Evolutionary conservation across 202 grass and related monocot species (phyloP).

Genomic region (Setaria italica): DNA sequence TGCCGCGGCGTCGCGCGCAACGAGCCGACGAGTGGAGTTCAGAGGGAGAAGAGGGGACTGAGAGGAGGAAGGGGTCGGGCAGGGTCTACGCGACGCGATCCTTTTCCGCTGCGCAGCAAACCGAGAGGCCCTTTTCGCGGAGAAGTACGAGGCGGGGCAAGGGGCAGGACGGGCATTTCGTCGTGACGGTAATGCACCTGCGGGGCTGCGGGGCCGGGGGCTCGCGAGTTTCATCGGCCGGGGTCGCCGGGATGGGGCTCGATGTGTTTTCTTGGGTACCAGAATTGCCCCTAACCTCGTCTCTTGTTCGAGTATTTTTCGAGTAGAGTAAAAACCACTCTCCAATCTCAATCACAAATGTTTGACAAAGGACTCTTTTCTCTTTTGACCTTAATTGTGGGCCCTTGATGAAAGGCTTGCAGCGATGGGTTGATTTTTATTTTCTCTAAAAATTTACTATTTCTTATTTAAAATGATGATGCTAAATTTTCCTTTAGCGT

Average conservation of each 20-base stretch:
- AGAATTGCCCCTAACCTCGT: background rate
- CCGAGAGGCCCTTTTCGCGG: slow-evolving; percentile 15
- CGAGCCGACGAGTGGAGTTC: background rate
- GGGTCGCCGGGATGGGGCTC: background rate
- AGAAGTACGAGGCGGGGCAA: background rate
- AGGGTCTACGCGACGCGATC: slow-evolving; percentile 2
- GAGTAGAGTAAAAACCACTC: background rate
- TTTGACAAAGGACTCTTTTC: too few species aligned
- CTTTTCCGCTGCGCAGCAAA: slow-evolving; percentile 34
- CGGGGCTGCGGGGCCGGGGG: background rate
- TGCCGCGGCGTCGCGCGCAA: background rate
- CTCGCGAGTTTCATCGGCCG: background rate
- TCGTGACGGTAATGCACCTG: background rate
- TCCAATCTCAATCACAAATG: background rate
- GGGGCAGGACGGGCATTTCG: slow-evolving; percentile 24
- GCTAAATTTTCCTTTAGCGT: too few species aligned
- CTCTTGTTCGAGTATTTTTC: background rate
- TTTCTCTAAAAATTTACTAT: too few species aligned
- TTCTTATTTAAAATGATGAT: too few species aligned
- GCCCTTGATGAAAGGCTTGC: too few species aligned
- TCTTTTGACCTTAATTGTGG: too few species aligned
- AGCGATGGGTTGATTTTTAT: too few species aligned
- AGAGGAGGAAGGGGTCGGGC: background rate
- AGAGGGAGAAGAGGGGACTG: background rate
- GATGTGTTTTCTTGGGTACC: background rate